Evolutionary conservation across 2,329 filamentous ascomycete genomes (phyloP).

Genomic region (Sclerotinia subarctica): DNA sequence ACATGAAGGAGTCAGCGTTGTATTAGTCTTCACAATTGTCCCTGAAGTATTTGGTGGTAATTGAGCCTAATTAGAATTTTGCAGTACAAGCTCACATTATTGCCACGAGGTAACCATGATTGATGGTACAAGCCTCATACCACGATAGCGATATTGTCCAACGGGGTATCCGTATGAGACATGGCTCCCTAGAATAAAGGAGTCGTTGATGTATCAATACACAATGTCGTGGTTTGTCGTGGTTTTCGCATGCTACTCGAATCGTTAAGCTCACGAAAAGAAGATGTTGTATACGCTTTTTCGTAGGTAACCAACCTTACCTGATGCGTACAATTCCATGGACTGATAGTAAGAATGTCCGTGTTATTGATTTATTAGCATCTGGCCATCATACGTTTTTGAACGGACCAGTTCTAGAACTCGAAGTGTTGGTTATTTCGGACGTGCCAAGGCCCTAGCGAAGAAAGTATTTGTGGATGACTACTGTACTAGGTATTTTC

Average conservation of each 20-base stretch:
- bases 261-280: not conserved
- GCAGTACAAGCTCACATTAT: not conserved
- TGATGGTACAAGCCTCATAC: not conserved
- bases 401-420: not conserved
- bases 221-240: constrained; percentile 1
- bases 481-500: no score
- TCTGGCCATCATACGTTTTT: not conserved
- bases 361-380: not conserved
- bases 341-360: not conserved
- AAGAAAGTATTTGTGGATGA: not conserved
- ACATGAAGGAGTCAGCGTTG: not conserved
- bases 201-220: not conserved
- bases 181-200: not conserved
- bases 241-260: constrained; percentile 2
- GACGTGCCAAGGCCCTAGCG: not conserved
- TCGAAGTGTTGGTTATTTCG: not conserved
- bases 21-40: not conserved
- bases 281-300: not conserved
- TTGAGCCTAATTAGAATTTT: not conserved
- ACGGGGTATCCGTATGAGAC: not conserved
- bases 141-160: not conserved
- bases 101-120: not conserved
- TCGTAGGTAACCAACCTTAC: not conserved
- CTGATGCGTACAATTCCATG: not conserved
- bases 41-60: not conserved